Base-by-base conservation (phyloP, 169 alveolate genomes). In the Eimeria necatrix region DNA sequence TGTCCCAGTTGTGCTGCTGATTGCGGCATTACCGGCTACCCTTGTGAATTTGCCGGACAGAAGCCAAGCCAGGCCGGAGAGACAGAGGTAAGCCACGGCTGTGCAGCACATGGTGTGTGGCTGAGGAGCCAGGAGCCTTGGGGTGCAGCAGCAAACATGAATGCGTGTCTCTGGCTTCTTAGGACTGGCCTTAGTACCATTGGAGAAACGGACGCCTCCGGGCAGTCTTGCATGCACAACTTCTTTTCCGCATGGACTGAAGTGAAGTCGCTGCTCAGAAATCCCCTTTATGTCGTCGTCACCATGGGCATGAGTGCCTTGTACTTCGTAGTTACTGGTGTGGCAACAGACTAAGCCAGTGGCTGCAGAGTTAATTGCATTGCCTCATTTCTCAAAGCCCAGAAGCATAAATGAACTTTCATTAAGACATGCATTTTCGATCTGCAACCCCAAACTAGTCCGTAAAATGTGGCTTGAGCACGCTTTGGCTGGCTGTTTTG, bases 261-360 rank as follows among this genome's bases (percentile, higher is more conserved):
- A 86, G 95, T 97, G 71, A 95, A 94, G 93, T 64, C 95, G 90
- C 96, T 97, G 52, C 95, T 96, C 76, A 84, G 93, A 41, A 94
- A 95, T 83, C 96, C 93, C 94, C 86, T 96, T 87, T 94, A 96
- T 94, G 88, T 96, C 61, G 80, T 97, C 5, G 81, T 97, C 95
- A 96, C 98, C 51, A 92, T 97, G 74, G 96, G 98, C 81, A 91
- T 97, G 98, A 91, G 98, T 74, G 89, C 95, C 22, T 88, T 98
- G 59, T 98, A 97, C 95, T 98, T 98, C 87, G 97, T 97, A 6
- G 98, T 98, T 51, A 88, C 94, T 10, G 78, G 78, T 68, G 78
- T 10, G 68, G 12, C 68, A 56, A 56, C 68, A 56, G 22, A 56
- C 20, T 56, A 18, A 18, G 20, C 12, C 68, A 1, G 12, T 56